Percentiles rank a stretch among this genome's conserved stretches.
phyloP scores from a whole-genome alignment of 768 basidiomycete genomes.

The Cystobasidium onofrii region DNA sequence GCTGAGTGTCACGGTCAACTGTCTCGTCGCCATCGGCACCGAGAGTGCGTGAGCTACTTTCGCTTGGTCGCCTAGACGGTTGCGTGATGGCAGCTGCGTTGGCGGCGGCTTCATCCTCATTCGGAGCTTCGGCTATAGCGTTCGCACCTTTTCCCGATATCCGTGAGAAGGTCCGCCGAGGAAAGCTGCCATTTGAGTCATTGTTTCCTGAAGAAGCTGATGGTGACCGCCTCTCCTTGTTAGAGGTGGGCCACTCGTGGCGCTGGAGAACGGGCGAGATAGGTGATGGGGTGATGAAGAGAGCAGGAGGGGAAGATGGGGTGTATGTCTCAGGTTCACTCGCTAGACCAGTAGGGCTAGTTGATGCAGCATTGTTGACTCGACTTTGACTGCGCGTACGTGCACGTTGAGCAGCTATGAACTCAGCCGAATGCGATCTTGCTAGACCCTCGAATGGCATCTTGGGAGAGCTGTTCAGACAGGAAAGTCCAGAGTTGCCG shows the following conservation, averaged over 20 bases:
- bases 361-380: background rate
- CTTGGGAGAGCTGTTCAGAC: background rate
- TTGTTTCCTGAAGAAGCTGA: background rate
- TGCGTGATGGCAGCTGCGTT: background rate
- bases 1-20: background rate
- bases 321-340: background rate
- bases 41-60: constrained; percentile 3
- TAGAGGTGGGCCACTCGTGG: background rate
- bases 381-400: constrained; percentile 1
- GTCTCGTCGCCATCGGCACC: background rate
- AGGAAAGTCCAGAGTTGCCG: background rate
- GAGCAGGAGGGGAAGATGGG: background rate
- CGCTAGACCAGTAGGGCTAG: background rate
- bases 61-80: background rate
- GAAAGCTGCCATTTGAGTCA: background rate
- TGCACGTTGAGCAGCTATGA: constrained; percentile 6
- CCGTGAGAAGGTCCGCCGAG: background rate
- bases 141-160: background rate
- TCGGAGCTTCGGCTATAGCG: background rate
- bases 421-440: constrained; percentile 9
- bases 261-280: background rate
- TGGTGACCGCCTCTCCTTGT: background rate
- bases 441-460: constrained; percentile 25
- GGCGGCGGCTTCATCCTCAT: background rate
- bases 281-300: background rate